Conservation (phyloP, 768 basidiomycete species). For the Mrakia frigida region DNA sequence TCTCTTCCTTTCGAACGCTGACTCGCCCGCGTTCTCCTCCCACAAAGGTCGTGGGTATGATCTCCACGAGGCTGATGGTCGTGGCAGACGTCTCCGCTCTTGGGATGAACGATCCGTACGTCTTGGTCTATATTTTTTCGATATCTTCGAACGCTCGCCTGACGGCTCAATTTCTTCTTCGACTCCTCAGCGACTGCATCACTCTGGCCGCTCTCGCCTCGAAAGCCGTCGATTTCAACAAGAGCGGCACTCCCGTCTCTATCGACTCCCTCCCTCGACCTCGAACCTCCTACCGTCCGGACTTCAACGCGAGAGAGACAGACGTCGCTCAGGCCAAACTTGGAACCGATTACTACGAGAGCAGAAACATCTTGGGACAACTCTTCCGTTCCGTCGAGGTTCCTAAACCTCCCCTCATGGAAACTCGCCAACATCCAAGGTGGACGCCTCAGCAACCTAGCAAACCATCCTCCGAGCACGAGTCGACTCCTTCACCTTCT, state of each 20-base stretch:
- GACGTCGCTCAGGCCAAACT: not conserved
- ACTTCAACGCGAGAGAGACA: not conserved
- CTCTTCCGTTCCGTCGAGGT: not conserved
- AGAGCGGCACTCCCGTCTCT: constrained; percentile 33
- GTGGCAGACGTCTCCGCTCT: not conserved
- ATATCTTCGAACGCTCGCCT: not conserved
- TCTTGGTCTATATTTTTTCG: no score
- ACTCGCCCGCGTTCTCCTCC: no score
- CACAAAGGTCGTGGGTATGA: not conserved
- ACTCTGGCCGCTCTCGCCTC: constrained; percentile 54
- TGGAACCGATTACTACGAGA: not conserved
- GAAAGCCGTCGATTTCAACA: constrained; percentile 35
- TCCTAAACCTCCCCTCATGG: not conserved
- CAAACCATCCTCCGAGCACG: not conserved
- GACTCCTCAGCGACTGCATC: constrained; percentile 42
- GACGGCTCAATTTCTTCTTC: not conserved
- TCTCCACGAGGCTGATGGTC: not conserved
- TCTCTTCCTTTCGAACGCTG: no score
- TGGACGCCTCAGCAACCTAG: not conserved
- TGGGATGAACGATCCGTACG: constrained; percentile 39
- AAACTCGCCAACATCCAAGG: not conserved
- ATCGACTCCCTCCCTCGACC: constrained; percentile 19
- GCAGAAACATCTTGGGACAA: not conserved
- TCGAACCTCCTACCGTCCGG: not conserved
- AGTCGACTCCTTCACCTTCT: no score